Evolutionary conservation across 805 yeast species (phyloP).

Genomic region (Yarrowia phangngaensis): DNA sequence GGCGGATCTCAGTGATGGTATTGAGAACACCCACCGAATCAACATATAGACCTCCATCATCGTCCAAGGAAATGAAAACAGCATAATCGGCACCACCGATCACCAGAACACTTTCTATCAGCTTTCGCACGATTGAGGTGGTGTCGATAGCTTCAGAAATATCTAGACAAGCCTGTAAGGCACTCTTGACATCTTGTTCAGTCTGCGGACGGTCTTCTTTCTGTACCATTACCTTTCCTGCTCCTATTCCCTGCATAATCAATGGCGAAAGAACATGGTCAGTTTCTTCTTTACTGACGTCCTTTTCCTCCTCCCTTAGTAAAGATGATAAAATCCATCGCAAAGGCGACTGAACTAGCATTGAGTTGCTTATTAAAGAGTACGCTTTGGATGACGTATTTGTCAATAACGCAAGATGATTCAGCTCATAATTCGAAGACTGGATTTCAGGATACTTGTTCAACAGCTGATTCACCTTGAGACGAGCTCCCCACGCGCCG

Average conservation of each 20-base stretch:
- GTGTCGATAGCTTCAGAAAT: conserved; percentile 48
- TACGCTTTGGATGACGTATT: conserved; percentile 19
- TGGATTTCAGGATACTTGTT: conserved; percentile 38
- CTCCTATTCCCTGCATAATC: conserved; percentile 24
- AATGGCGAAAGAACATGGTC: conserved; percentile 19
- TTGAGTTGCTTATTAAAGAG: conserved; percentile 28
- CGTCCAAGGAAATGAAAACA: conserved; percentile 38
- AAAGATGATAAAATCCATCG: conserved; percentile 37
- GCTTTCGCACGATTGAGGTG: conserved; percentile 41
- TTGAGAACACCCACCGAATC: conserved; percentile 36
- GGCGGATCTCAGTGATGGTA: conserved; percentile 37
- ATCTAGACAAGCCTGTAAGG: conserved; percentile 47
- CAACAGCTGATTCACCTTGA: conserved; percentile 29
- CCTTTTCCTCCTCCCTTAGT: conserved; percentile 32
- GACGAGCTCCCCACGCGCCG: conserved; percentile 33
- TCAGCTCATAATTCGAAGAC: conserved; percentile 33
- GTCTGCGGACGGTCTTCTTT: conserved; percentile 14
- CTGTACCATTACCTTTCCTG: conserved; percentile 18
- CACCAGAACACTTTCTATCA: conserved; percentile 43
- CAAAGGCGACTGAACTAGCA: conserved; percentile 34
- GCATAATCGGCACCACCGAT: conserved; percentile 43
- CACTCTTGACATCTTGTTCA: conserved; percentile 36
- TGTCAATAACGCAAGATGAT: conserved; percentile 10
- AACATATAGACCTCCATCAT: conserved; percentile 35
- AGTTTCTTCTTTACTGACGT: background rate